Base-by-base conservation (phyloP, 225 moss, liverwort and hornwort species). In the Neckera pumila region DNA sequence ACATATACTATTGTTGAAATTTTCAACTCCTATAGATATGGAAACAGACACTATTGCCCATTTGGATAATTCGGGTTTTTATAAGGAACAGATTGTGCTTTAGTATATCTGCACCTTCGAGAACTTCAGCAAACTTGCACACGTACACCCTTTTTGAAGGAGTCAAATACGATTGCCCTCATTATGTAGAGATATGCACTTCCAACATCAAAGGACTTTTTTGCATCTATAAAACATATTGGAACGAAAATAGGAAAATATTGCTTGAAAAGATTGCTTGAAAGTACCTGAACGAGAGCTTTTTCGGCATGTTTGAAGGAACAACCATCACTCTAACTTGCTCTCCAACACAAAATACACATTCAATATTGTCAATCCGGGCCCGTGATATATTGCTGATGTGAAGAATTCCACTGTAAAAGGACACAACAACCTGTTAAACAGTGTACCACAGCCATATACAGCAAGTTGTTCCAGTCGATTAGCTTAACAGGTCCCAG, bases 381-480 rank as follows among this genome's bases (percentile, higher is more conserved):
- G 89, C 82, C 85, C 86, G 93, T 79, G 90, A 91, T 91, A 94
- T 94, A n/a, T 93, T 94, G 94, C 94, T 94, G 84, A 94, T 94
- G 84, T 94, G 94, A 89, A 94, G 92, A 33, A 94, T 80, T 87
- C 90, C 94, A 84, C 94, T 94, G 86, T 53, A 88, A 75, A 73
- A 72, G 84, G 75, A 76, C 51, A 69, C 36, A 74, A 56, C 11
- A n/a, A 87, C 7, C 33, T 62, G 71, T 90, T 70, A 84, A 61
- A 43, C 28, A 71, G 38, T 69, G 34, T 33, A 67, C 80, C 73
- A 86, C 18, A 82, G 49, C 19, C 38, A 85, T 27, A 53, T 7
- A 86, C 40, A 74, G 60, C 84, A 88, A 79, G 53, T 53, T 70
- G 43, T 77, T 84, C 58, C 36, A 59, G 66, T 64, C 30, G 38